These are phyloP conservation scores for Yarrowia keelungensis DNA, from an alignment of 805 yeast species.

Conservation along the genomic window DNA sequence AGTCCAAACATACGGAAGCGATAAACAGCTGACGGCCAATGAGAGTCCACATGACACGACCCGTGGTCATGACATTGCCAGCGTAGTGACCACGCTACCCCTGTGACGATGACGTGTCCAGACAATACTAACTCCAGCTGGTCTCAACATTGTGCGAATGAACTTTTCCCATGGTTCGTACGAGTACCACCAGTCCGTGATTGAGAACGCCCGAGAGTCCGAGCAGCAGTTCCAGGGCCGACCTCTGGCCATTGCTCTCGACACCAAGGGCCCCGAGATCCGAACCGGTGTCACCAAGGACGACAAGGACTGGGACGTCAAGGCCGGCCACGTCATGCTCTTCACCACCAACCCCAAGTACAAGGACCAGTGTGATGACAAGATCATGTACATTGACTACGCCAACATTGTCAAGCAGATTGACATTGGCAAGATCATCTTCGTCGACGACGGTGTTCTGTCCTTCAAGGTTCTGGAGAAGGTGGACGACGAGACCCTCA, in stretches of 20 bases:
- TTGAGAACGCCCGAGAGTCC: constrained; percentile 95
- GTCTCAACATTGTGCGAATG: constrained; percentile 97
- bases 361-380: constrained; percentile 74
- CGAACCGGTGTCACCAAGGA: constrained; percentile 95
- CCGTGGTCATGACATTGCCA: background rate
- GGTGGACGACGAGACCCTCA: constrained; percentile 78
- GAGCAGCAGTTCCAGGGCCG: constrained; percentile 91
- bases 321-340: constrained; percentile 86
- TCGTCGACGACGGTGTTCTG: constrained; percentile 96
- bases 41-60: too few relatives aligned
- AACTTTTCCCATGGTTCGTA: constrained; percentile 98
- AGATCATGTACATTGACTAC: constrained; percentile 89
- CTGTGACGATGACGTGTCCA: background rate
- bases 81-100: too few relatives aligned
- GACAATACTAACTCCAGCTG: constrained; percentile 59
- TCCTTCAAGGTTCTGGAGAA: constrained; percentile 91
- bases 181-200: constrained; percentile 96
- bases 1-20: background rate
- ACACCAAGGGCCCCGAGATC: constrained; percentile 99
- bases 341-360: constrained; percentile 90
- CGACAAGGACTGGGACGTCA: constrained; percentile 81
- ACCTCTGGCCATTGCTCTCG: constrained; percentile 97
- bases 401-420: constrained; percentile 95
- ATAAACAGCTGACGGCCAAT: background rate
- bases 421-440: constrained; percentile 84